Base-by-base conservation (phyloP, 768 basidiomycete genomes). In the Xerocomus brunneocitrinus region DNA sequence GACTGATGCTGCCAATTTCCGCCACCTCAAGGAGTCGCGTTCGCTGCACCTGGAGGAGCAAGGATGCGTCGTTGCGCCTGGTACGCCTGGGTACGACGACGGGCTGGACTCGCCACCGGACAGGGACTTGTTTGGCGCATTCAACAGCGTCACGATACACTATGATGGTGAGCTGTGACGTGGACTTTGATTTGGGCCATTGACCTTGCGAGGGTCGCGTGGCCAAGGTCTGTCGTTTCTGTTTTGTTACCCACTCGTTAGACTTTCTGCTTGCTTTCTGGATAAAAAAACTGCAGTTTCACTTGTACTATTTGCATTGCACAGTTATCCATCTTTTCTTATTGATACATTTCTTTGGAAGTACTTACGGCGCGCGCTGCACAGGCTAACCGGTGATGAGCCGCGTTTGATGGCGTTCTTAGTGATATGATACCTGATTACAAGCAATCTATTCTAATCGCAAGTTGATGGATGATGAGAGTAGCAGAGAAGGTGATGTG, bases 31-130 rank as follows among this genome's bases (percentile, higher is more conserved):
- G 60, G 95, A 98, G 72, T 94, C 91, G 39, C 82, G 85, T 54
- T 94, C 91, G 56, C 78, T 98, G 63, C 92, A 97, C 69, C 80
- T 95, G 61, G 94, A 94, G 70, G 80, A 83, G 47, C 80, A 83
- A 66, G 74, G 69, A 13, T 66, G 71, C 27, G 66, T 72, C 42
- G 55, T 51, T 39, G 47, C 59, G 31, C 69, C 72, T 51, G 73
- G 73, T 14, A 77, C 75, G 3, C 73, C 75, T 16, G 73, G 74
- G 1, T 65, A 66, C 35, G 74, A 76, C 45, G 77, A 76, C 51
- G 75, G 78, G 49, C 63, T 76, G 65, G 77, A 77, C 52, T 58
- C 71, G 54, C 57, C 68, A 52, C 68, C 73, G 41, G 78, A 78
- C 52, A 74, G 73, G 57, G 91, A 94, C 70, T 71, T 91, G 61